Evolutionary conservation across 176 grass and related monocot species (phyloP), one percentile per base, ranked within the genome.

Genomic region (Thalia dealbata): DNA sequence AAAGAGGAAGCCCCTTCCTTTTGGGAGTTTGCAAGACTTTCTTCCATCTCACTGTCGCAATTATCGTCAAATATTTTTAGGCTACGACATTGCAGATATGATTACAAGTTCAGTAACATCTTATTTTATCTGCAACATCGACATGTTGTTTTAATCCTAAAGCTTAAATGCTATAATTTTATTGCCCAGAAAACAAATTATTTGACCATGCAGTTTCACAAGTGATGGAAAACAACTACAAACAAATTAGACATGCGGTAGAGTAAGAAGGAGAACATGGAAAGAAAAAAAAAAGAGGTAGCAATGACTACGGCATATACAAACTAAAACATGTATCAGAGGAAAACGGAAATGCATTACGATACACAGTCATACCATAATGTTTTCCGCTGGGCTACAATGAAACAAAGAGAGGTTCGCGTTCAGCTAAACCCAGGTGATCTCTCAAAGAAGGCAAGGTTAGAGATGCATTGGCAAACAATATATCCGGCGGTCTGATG

Each of bases 391-490:
- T 54, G 2, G 12, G 14, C 14, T 51, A 19, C 16, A 42, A 29
- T 21, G 59, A 78, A 64, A 72, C 42, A 85, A 83, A 82, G 81
- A 87, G 46, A 80, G 78, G 56, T 6, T 21, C 61, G 23, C 79
- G 73, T 65, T 22, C 28, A 72, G 14, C 10, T 59, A 14, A 14
- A 32, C 35, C 42, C 35, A 25, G 22, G 24, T 29, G 7, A 46
- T 44, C 35, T 65, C 62, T 32, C 1, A 35, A 65, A 48, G 67
- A 38, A 38, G 44, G 5, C 43, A 70, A 48, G 12, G 6, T 48
- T 25, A 26, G n/a, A 24, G n/a, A 24, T 25, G 25, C 15, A 21
- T 50, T 18, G 18, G 18, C 46, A 32, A 55, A 54, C 46, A 29
- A 50, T 30, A n/a, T n/a, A n/a, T 52, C 48, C 5, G 2, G n/a